Conservation (phyloP, 1,284 basidiomycete species). For the Fomitopsis schrenkii region DNA sequence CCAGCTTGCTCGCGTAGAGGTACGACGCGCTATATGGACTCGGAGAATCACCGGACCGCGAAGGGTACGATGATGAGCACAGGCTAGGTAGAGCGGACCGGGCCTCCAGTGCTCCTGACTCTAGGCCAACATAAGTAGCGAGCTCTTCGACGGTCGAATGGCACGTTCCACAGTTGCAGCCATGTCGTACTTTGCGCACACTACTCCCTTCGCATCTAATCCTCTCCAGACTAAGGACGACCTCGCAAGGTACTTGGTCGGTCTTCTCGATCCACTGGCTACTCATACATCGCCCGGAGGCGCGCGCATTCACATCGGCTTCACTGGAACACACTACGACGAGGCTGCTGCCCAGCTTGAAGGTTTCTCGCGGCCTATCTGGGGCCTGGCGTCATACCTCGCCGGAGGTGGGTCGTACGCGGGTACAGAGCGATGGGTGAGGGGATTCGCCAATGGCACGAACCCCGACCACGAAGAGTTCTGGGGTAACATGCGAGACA, state of each 20-base stretch:
- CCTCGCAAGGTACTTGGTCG: constrained; percentile 50
- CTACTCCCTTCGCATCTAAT: constrained; percentile 49
- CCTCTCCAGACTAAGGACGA: constrained; percentile 57
- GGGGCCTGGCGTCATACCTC: constrained; percentile 68
- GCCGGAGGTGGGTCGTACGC: constrained; percentile 58
- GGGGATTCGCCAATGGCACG: constrained; percentile 64
- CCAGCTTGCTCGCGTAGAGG: no score
- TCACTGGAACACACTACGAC: constrained; percentile 76
- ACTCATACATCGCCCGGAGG: constrained; percentile 71
- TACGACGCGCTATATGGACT: neutral
- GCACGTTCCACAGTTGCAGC: neutral
- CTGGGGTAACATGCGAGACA: constrained; percentile 72
- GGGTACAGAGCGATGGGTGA: constrained; percentile 56
- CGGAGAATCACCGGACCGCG: constrained; percentile 18
- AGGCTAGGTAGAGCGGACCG: constrained; percentile 11
- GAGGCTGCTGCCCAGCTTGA: constrained; percentile 71
- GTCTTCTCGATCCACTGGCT: constrained; percentile 62
- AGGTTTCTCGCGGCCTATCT: constrained; percentile 73
- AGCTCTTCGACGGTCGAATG: neutral
- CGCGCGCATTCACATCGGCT: constrained; percentile 64
- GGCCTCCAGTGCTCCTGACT: constrained; percentile 16
- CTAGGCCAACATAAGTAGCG: constrained; percentile 5
- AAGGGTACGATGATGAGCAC: constrained; percentile 2
- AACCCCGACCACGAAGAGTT: constrained; percentile 64
- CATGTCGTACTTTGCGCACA: constrained; percentile 26